phyloP scores from a whole-genome alignment of 768 basidiomycete genomes.

The Porphyrellus cyaneotinctus region DNA sequence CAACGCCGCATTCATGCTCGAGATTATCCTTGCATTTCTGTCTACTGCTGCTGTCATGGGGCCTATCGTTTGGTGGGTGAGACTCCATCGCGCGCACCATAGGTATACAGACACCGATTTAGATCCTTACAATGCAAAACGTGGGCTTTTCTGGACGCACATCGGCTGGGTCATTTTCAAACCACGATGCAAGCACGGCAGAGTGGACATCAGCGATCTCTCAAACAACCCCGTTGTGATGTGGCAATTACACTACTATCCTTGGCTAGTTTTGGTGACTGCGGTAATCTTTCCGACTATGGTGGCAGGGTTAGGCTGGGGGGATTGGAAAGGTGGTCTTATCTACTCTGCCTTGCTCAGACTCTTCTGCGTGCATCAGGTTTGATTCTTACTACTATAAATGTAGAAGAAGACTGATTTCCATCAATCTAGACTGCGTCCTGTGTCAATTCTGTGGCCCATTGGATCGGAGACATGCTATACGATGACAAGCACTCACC shows the following conservation, averaged over 20 bases:
- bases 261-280: not conserved
- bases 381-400: not conserved
- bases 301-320: slow-evolving; percentile 3
- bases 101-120: slow-evolving; percentile 8
- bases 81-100: no score
- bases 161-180: not conserved
- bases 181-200: not conserved
- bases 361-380: slow-evolving; percentile 1
- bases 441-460: slow-evolving; percentile 1
- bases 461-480: slow-evolving; percentile 2
- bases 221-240: slow-evolving; percentile 1
- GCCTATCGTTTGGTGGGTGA: not conserved
- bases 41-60: no score
- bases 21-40: no score
- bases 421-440: not conserved
- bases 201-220: slow-evolving; percentile 3
- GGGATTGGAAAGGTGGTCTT: slow-evolving; percentile 3
- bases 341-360: slow-evolving; percentile 2
- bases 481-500: slow-evolving; percentile 1
- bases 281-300: not conserved
- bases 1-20: no score
- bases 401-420: not conserved
- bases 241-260: slow-evolving; percentile 3
- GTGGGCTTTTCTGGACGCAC: not conserved
- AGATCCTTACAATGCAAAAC: slow-evolving; percentile 1